These are phyloP conservation scores for Colletotrichum musae DNA, from an alignment of 2,329 filamentous ascomycete genomes.

Conservation along the genomic window DNA sequence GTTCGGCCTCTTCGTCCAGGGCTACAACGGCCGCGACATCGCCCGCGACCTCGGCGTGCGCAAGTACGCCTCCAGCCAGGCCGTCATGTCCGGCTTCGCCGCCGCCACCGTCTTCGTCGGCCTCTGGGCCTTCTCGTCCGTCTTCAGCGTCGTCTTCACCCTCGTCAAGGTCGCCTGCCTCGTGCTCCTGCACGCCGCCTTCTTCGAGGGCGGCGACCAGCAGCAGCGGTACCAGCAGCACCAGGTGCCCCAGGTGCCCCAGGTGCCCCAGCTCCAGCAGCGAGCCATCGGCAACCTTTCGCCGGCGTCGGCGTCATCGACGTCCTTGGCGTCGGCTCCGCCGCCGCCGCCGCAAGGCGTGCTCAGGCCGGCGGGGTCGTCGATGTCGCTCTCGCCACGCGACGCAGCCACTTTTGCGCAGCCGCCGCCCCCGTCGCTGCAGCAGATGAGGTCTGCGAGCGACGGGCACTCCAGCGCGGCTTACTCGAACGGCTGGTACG, in stretches of 20 bases:
- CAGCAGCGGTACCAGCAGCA: background rate
- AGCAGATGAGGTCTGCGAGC: constrained; percentile 34
- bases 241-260: background rate
- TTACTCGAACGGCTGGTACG: constrained; percentile 25
- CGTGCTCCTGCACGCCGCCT: constrained; percentile 35
- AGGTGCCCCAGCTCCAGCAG: background rate
- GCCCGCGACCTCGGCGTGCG: constrained; percentile 39
- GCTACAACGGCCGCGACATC: constrained; percentile 38
- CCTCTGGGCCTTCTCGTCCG: constrained; percentile 37
- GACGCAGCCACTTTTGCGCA: background rate
- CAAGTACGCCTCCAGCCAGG: constrained; percentile 34
- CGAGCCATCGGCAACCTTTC: background rate
- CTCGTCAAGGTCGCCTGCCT: constrained; percentile 34
- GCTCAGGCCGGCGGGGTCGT: constrained; percentile 27
- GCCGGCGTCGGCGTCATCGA: background rate
- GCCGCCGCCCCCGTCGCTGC: background rate
- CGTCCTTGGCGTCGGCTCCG: background rate
- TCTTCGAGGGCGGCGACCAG: constrained; percentile 20
- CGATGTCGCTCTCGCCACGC: constrained; percentile 22
- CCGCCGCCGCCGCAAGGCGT: constrained; percentile 12
- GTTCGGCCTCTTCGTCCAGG: constrained; percentile 35
- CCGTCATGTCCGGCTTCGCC: constrained; percentile 33
- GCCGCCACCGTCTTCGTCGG: constrained; percentile 28
- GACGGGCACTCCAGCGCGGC: constrained; percentile 24
- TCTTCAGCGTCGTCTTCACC: constrained; percentile 34